Conservation (phyloP, 495 filamentous ascomycete genomes). For the Saxophila tyrrhenica region DNA sequence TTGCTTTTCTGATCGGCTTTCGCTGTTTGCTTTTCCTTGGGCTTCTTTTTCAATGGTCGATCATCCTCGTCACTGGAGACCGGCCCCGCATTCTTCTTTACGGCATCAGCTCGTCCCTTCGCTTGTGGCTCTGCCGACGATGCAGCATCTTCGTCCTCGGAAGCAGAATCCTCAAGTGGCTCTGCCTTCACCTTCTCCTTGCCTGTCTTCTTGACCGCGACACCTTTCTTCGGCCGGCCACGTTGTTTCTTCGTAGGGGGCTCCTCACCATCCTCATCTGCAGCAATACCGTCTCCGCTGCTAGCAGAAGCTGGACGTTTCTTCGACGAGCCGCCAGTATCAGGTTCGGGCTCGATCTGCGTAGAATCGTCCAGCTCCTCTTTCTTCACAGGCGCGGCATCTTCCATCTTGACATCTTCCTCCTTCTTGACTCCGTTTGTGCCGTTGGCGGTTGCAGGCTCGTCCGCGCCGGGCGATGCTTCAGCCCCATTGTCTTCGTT, state of each 20-base stretch:
- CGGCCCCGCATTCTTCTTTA: conserved; percentile 1
- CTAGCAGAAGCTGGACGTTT: conserved; percentile 18
- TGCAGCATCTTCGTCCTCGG: conserved; percentile 25
- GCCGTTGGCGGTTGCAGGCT: conserved; percentile 17
- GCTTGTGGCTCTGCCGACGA: not conserved
- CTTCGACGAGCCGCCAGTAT: conserved; percentile 10
- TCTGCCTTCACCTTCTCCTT: conserved; percentile 23
- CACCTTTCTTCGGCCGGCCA: conserved; percentile 19
- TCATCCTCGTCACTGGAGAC: not conserved
- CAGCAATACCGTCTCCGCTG: conserved; percentile 29
- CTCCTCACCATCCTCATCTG: conserved; percentile 37
- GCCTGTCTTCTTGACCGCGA: conserved; percentile 23
- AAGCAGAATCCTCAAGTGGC: conserved; percentile 29
- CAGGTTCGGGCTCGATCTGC: not conserved
- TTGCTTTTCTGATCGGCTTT: not conserved
- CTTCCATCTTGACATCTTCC: conserved; percentile 16
- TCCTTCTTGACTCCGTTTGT: conserved; percentile 10
- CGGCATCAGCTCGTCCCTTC: not conserved
- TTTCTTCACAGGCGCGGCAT: conserved; percentile 15
- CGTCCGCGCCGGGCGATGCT: conserved; percentile 20
- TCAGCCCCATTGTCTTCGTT: conserved; percentile 30
- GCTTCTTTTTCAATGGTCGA: not conserved
- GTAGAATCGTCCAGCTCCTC: conserved; percentile 5
- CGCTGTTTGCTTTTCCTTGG: not conserved
- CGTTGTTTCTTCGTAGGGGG: conserved; percentile 43